Base-by-base conservation (phyloP, 192 early-diverging fungal genomes). In the Gamsiella multidivaricata region DNA sequence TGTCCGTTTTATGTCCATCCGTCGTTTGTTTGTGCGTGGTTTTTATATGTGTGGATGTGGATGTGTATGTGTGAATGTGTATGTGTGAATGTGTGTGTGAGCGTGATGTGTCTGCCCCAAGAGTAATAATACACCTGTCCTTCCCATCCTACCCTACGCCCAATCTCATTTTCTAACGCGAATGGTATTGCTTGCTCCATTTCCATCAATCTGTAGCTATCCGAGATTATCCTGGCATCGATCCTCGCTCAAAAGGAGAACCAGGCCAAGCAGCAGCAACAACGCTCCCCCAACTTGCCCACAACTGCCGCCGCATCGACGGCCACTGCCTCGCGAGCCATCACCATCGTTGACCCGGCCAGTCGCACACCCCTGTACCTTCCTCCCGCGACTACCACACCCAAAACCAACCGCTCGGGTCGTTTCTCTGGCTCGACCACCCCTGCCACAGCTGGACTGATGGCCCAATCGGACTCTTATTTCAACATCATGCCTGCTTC, bases 351-450 rank as follows among this genome's bases (percentile, higher is more conserved):
- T 17, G 80, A 86, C 46, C 85, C 85, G 20, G 62, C 39, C 20
- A 86, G 84, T 37, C 84, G 80, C 54, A 78, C 79, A 3, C 85
- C 83, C 46, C 61, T 86, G 45, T 83, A 73, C 33, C 70, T 86
- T 20, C 62, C 75, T 23, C 43, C 75, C 31, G 49, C 65, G 8
- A 33, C 59, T 6, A 29, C 52, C 26, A 23, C 37, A 29, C 47
- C 59, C 62, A 63, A 52, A 28, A 8, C 54, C 46, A 28, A 32
- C 22, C 41, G 70, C 18, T 49, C 61, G 2, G 74, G 74, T 52
- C 65, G 74, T 28, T 78, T 64, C 31, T 58, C 74, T 1, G 57
- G 58, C 26, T 59, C 74, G 23, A 64, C 74, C 20, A 78, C 65
- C 2, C 61, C 74, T 37, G 61, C 61, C 71, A 65, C 71, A 58